Evolutionary conservation across 805 yeast species (phyloP), one percentile per base, ranked within the genome.

Genomic region (Sugiyamaella lignohabitans): DNA sequence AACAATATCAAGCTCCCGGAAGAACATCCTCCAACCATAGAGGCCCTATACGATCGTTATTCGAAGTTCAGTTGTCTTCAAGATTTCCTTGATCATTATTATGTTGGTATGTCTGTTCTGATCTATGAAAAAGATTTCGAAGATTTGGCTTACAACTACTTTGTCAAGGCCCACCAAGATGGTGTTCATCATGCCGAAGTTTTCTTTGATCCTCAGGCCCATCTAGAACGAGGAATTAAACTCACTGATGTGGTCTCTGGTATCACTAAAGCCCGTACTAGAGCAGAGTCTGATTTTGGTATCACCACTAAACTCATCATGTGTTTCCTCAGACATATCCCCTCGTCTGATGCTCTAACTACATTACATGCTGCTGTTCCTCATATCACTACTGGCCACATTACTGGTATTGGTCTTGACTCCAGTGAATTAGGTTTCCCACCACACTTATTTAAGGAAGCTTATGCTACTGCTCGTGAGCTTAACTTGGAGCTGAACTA

Each of bases 151-250:
- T 79, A 79, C 43, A 53, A 50, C 29, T 59, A 58, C 46, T 51
- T 59, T 38, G 46, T 43, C 6, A 32, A 42, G 35, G 60, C 61
- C 11, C 47, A 58, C 16, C 34, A 19, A 10, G 61, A 59, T 47
- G 62, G 62, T 6, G 53, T 58, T 16, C 62, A 61, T 47, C 94
- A 85, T 61, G 75, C 87, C 2, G 95, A 85, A 65, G 79, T 80
- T 1, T 85, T 85, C 62, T 85, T 82, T 56, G 95, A 85, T 60
- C 94, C 94, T 17, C 95, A 85, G 66, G 87, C 87, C 8, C 95
- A 85, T 58, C 72, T 84, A 23, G 80, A 78, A 46, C 72, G 94
- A 55, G 84, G 80, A 8, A 67, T 85, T 40, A 54, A 72, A 11
- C 66, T 84, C 37, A 83, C 79, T 6, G 63, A 69, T 2, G 86